These are phyloP conservation scores for Termitomyces sp. DNA, from an alignment of 768 basidiomycete species.

Conservation along the genomic window DNA sequence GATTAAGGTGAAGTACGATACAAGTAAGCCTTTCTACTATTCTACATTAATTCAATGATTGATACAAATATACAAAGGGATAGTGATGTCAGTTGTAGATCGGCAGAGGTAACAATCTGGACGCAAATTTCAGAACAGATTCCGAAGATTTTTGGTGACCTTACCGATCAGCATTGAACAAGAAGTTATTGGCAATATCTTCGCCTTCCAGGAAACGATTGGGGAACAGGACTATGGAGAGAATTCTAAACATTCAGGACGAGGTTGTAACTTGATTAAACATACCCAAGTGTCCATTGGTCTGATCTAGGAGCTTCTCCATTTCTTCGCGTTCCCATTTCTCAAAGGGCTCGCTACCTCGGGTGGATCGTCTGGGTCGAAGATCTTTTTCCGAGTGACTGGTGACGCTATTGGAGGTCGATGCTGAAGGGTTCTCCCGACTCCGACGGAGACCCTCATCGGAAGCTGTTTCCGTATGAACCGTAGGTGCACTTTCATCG, in stretches of 20 bases:
- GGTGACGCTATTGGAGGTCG: slow-evolving; percentile 18
- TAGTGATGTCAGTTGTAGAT: slow-evolving; percentile 57
- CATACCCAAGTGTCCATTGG: slow-evolving; percentile 84
- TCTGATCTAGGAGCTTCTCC: slow-evolving; percentile 73
- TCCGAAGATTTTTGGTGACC: slow-evolving; percentile 14
- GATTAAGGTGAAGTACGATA: not conserved
- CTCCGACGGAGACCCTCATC: slow-evolving; percentile 19
- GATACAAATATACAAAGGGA: not conserved
- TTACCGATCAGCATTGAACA: slow-evolving; percentile 85
- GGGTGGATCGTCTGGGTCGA: slow-evolving; percentile 32
- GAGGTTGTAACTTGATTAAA: not conserved
- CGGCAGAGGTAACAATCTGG: slow-evolving; percentile 65
- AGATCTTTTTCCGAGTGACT: slow-evolving; percentile 32
- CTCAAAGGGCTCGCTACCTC: slow-evolving; percentile 68
- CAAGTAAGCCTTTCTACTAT: not conserved
- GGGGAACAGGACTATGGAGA: slow-evolving; percentile 70
- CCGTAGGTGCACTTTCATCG: slow-evolving; percentile 31
- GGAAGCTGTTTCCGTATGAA: slow-evolving; percentile 23
- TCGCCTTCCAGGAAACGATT: slow-evolving; percentile 91
- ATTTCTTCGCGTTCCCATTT: slow-evolving; percentile 86
- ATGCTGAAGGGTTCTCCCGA: slow-evolving; percentile 26
- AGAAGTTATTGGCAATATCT: slow-evolving; percentile 87
- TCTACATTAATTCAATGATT: not conserved
- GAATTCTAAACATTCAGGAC: not conserved
- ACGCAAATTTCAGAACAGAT: slow-evolving; percentile 5